These are phyloP conservation scores for Vicia faba DNA, from an alignment of 306 rosid species.

Conservation along the genomic window DNA sequence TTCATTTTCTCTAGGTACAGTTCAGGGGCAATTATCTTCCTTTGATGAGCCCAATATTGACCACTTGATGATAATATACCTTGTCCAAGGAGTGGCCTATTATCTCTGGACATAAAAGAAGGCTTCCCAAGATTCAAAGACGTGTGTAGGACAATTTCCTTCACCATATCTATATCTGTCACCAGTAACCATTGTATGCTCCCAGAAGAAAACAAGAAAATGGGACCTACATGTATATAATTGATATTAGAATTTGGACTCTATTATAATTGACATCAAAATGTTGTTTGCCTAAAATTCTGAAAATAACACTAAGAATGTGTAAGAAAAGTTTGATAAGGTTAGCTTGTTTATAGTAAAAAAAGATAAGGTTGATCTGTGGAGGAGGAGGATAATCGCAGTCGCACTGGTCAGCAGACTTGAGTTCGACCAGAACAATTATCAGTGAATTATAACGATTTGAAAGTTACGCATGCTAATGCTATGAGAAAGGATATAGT, in stretches of 20 bases:
- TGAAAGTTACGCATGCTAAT: no score
- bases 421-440: no score
- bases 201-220: slow-evolving; percentile 42
- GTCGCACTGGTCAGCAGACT: no score
- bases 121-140: slow-evolving; percentile 54
- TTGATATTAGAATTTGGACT: background rate
- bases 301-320: no score
- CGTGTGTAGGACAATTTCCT: slow-evolving; percentile 37
- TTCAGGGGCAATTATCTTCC: slow-evolving; percentile 57
- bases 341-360: background rate
- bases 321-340: background rate
- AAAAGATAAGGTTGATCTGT: background rate
- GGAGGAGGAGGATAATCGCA: background rate
- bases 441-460: no score
- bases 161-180: slow-evolving; percentile 40
- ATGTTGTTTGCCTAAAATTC: no score
- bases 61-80: slow-evolving; percentile 56
- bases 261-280: no score
- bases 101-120: slow-evolving; percentile 35
- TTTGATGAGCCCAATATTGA: slow-evolving; percentile 49
- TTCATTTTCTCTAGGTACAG: slow-evolving; percentile 48
- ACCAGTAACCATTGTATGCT: slow-evolving; percentile 37
- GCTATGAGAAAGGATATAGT: background rate
- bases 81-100: slow-evolving; percentile 44
- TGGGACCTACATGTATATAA: slow-evolving; percentile 37